These are phyloP conservation scores for Polytrichum formosum DNA, from an alignment of 225 moss, liverwort and hornwort genomes.

Conservation along the genomic window DNA sequence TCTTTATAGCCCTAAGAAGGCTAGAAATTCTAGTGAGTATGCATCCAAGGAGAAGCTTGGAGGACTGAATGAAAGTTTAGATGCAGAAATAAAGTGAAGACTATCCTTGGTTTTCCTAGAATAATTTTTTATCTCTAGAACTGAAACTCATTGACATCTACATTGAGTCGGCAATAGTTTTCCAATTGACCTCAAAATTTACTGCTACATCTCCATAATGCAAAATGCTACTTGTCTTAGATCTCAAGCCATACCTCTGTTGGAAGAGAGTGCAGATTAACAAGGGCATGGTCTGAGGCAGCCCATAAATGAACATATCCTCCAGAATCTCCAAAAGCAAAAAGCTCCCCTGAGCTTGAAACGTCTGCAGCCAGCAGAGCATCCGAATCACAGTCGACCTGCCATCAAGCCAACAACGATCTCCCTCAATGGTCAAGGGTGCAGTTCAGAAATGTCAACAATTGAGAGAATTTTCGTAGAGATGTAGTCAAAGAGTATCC, in stretches of 20 bases:
- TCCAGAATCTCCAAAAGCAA: constrained; percentile 70
- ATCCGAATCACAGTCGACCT: constrained; percentile 66
- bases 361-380: constrained; percentile 61
- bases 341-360: constrained; percentile 71
- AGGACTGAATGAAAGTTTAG: not conserved
- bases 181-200: constrained; percentile 19
- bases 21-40: not conserved
- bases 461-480: too few species aligned
- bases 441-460: too few species aligned
- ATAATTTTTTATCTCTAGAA: too few species aligned
- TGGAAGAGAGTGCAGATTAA: constrained; percentile 60
- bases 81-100: not conserved
- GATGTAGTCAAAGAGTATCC: too few species aligned
- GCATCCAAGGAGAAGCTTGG: not conserved
- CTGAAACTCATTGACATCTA: too few species aligned
- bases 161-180: constrained; percentile 20
- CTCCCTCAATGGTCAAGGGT: not conserved
- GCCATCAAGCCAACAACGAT: constrained; percentile 21
- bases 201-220: constrained; percentile 19
- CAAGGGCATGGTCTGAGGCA: constrained; percentile 57
- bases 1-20: not conserved
- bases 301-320: constrained; percentile 66
- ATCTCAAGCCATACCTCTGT: constrained; percentile 46
- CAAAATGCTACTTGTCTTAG: not conserved
- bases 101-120: too few species aligned